Conservation (phyloP, 768 basidiomycete genomes). For the Boletus huronensis region DNA sequence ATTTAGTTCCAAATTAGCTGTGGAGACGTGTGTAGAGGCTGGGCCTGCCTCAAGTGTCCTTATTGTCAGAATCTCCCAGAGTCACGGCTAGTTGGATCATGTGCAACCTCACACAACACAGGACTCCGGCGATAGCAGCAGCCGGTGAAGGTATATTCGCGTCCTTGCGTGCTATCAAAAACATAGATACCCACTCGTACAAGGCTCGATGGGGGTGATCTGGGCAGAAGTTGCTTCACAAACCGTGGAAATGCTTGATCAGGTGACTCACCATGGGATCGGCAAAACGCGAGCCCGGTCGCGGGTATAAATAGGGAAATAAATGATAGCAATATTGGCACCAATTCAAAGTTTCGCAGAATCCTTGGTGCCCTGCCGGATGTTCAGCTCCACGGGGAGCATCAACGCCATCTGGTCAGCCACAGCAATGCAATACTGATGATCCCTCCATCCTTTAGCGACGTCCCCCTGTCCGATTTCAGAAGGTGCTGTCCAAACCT, state of each 20-base stretch:
- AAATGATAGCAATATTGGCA: not conserved
- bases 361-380: slow-evolving; percentile 15
- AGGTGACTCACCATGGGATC: not conserved
- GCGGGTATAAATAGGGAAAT: not conserved
- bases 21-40: not conserved
- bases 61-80: not conserved
- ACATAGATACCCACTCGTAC: not conserved
- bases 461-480: slow-evolving; percentile 46
- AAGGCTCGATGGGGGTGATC: not conserved
- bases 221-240: not conserved
- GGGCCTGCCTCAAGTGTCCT: not conserved
- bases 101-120: slow-evolving; percentile 4
- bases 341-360: slow-evolving; percentile 22
- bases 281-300: not conserved
- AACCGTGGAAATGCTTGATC: not conserved
- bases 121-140: not conserved
- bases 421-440: slow-evolving; percentile 60
- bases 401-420: slow-evolving; percentile 60
- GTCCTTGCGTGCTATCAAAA: not conserved
- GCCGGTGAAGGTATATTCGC: not conserved
- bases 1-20: not conserved
- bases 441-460: slow-evolving; percentile 51
- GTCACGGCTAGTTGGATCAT: not conserved
- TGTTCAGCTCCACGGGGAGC: slow-evolving; percentile 33
- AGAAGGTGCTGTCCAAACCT: slow-evolving; percentile 64